Evolutionary conservation across 352 stramenopile genomes (phyloP).

Genomic region (Globisporangium echinulatum): DNA sequence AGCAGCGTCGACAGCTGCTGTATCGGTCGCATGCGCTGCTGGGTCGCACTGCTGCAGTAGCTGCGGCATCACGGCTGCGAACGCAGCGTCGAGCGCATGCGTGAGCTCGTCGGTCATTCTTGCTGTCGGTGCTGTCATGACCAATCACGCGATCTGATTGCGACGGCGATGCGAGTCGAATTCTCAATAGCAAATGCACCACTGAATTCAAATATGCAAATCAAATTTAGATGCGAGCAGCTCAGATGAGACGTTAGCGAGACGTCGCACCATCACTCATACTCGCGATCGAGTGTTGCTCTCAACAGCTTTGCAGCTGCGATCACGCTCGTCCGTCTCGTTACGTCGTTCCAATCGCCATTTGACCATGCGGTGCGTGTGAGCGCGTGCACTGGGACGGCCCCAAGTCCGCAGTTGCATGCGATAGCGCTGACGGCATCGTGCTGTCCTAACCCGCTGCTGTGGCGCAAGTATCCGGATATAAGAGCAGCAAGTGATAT

Average conservation of each 20-base stretch:
- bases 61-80: not conserved
- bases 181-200: not conserved
- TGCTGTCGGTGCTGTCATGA: not conserved
- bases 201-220: not conserved
- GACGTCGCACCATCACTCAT: not conserved
- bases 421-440: not conserved
- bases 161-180: not conserved
- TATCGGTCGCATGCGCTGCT: not conserved
- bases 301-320: not conserved
- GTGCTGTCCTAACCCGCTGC: slow-evolving; percentile 4
- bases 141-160: too few relatives aligned
- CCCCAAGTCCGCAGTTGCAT: slow-evolving; percentile 48
- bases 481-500: not conserved
- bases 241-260: too few relatives aligned
- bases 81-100: slow-evolving; percentile 3
- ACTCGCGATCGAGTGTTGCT: not conserved
- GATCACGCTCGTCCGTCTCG: not conserved
- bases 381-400: slow-evolving; percentile 74
- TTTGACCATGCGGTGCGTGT: slow-evolving; percentile 57
- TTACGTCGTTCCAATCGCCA: not conserved
- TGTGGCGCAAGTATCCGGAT: not conserved
- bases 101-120: slow-evolving; percentile 3
- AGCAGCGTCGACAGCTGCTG: not conserved
- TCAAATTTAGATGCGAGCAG: too few relatives aligned
- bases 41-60: not conserved